Conservation (phyloP, 2,329 filamentous ascomycete species). For the Cordyceps cateniannulata region DNA sequence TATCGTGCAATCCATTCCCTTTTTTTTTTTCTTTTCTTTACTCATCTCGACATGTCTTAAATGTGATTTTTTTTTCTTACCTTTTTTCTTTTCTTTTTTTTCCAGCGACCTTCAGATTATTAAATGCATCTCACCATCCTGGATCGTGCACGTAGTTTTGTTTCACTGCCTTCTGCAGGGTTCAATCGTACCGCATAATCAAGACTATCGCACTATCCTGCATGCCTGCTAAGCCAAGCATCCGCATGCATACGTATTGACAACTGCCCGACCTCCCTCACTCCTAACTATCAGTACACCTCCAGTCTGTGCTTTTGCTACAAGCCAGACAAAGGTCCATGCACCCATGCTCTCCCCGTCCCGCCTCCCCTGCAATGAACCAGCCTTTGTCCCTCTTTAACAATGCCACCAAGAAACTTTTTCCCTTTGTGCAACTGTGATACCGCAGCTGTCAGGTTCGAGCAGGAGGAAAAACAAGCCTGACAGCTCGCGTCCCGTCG, state of each 20-base stretch:
- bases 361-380: not conserved
- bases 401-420: not conserved
- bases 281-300: too few species aligned
- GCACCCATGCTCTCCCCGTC: not conserved
- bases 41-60: not conserved
- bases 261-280: too few species aligned
- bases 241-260: too few species aligned
- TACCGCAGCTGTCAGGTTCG: not conserved
- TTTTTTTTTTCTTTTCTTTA: not conserved
- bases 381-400: not conserved
- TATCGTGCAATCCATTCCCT: not conserved
- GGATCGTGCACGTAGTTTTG: too few species aligned
- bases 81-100: not conserved
- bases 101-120: too few species aligned
- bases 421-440: not conserved
- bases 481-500: not conserved
- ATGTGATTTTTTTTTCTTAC: not conserved
- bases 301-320: not conserved
- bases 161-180: too few species aligned
- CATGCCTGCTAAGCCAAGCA: too few species aligned
- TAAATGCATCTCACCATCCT: too few species aligned
- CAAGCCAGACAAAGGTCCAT: not conserved
- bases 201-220: too few species aligned
- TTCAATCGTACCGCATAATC: too few species aligned
- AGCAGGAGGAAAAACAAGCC: not conserved